phyloP scores from a whole-genome alignment of 768 basidiomycete genomes.

The Cystobasidium onofrii region DNA sequence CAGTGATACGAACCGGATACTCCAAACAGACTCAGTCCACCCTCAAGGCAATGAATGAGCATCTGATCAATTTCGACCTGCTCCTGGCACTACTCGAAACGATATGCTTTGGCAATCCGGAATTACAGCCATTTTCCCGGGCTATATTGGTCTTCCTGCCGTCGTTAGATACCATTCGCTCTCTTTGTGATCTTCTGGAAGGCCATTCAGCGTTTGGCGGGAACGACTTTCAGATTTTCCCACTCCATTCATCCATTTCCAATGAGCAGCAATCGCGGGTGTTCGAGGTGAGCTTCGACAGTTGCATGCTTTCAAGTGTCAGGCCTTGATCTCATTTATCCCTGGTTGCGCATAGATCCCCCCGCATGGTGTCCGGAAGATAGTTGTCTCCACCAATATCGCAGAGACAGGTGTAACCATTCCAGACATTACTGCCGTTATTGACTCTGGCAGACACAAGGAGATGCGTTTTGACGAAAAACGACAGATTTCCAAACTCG shows the following conservation, averaged over 20 bases:
- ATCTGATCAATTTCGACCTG: slow-evolving; percentile 82
- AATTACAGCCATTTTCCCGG: slow-evolving; percentile 53
- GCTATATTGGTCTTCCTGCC: slow-evolving; percentile 91
- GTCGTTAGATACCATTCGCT: slow-evolving; percentile 84
- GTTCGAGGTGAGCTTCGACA: slow-evolving; percentile 54
- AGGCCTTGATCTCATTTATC: neutral
- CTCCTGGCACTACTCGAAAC: slow-evolving; percentile 73
- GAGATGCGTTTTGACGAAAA: slow-evolving; percentile 76
- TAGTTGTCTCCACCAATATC: slow-evolving; percentile 73
- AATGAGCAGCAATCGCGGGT: slow-evolving; percentile 83
- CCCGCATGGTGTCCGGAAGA: slow-evolving; percentile 70
- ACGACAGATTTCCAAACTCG: slow-evolving; percentile 79
- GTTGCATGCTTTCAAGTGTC: neutral
- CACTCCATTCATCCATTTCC: slow-evolving; percentile 85
- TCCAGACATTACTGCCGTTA: slow-evolving; percentile 92
- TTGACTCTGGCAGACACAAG: slow-evolving; percentile 55
- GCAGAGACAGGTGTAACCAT: slow-evolving; percentile 98
- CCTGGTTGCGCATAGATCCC: slow-evolving; percentile 49
- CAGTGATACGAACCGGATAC: neutral
- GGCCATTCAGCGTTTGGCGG: slow-evolving; percentile 68
- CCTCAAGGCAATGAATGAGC: slow-evolving; percentile 76
- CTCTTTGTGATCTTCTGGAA: slow-evolving; percentile 67
- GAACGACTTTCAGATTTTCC: slow-evolving; percentile 64
- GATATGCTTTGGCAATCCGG: slow-evolving; percentile 58
- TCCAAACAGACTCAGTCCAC: slow-evolving; percentile 65